Evolutionary conservation across 805 yeast species (phyloP).

Genomic region (Cyberlindnera maritima): DNA sequence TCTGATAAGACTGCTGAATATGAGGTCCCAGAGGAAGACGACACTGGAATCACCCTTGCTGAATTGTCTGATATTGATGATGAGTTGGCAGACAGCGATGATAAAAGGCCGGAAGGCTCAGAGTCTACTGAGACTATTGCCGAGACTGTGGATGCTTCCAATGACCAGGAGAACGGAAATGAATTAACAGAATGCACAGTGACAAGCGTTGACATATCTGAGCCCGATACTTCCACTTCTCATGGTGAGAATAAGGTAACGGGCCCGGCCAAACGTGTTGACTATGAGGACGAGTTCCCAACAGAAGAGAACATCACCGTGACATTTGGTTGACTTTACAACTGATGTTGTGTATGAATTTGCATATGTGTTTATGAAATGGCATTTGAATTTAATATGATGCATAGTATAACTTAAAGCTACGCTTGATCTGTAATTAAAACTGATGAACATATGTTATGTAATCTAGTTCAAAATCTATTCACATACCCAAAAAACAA

Average conservation of each 20-base stretch:
- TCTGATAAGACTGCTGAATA: neutral
- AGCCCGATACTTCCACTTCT: neutral
- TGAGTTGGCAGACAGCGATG: neutral
- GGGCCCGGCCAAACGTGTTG: neutral
- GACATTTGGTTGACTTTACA: constrained; percentile 20
- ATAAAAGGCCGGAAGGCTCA: neutral
- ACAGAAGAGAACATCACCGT: constrained; percentile 21
- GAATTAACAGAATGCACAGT: neutral
- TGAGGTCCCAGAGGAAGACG: constrained; percentile 1
- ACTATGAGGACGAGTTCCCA: constrained; percentile 19
- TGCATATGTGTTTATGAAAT: neutral
- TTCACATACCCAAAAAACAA: neutral
- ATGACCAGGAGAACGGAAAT: neutral
- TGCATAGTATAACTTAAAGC: too few species aligned
- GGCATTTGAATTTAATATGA: neutral
- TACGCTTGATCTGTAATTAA: too few species aligned
- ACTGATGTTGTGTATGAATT: neutral
- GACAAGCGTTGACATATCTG: neutral
- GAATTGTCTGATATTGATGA: constrained; percentile 5
- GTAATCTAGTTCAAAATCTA: neutral
- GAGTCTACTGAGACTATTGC: neutral
- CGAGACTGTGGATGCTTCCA: neutral
- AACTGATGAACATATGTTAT: neutral
- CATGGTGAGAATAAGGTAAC: neutral
- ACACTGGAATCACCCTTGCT: neutral